Evolutionary conservation across 805 yeast genomes (phyloP).

Genomic region (Candida ulmi): DNA sequence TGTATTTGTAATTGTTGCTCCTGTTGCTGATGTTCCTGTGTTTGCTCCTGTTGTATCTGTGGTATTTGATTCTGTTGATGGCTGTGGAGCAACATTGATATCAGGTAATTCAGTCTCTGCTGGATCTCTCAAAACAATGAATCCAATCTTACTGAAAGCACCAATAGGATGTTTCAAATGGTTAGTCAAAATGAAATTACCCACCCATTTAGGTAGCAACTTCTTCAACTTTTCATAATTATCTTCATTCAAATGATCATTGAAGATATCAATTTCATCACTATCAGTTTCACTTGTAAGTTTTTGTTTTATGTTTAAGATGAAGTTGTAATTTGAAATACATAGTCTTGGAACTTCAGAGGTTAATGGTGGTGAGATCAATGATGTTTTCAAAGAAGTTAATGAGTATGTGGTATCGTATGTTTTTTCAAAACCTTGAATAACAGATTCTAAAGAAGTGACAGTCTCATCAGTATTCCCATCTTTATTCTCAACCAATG

Average conservation of each 20-base stretch:
- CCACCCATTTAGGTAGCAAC: slow-evolving; percentile 60
- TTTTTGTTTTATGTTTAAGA: slow-evolving; percentile 1
- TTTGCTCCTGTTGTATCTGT: neutral
- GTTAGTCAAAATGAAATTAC: slow-evolving; percentile 44
- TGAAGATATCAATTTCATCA: slow-evolving; percentile 36
- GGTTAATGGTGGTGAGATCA: neutral
- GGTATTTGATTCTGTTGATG: neutral
- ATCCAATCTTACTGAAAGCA: slow-evolving; percentile 49
- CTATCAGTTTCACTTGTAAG: slow-evolving; percentile 29
- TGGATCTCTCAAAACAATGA: slow-evolving; percentile 36
- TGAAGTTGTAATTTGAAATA: neutral
- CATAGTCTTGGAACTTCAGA: neutral
- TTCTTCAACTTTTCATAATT: slow-evolving; percentile 34
- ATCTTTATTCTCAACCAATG: neutral
- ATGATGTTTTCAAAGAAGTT: neutral
- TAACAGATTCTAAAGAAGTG: neutral
- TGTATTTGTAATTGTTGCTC: neutral
- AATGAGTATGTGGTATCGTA: neutral
- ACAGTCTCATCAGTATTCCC: neutral
- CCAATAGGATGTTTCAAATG: slow-evolving; percentile 35
- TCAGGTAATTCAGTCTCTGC: slow-evolving; percentile 7
- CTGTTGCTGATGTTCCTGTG: no score
- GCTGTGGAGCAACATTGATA: slow-evolving; percentile 15
- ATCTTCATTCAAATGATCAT: slow-evolving; percentile 28
- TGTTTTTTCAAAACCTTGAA: neutral